phyloP scores from a whole-genome alignment of 176 grass and related monocot species.

The Urochloa ruziziensis region DNA sequence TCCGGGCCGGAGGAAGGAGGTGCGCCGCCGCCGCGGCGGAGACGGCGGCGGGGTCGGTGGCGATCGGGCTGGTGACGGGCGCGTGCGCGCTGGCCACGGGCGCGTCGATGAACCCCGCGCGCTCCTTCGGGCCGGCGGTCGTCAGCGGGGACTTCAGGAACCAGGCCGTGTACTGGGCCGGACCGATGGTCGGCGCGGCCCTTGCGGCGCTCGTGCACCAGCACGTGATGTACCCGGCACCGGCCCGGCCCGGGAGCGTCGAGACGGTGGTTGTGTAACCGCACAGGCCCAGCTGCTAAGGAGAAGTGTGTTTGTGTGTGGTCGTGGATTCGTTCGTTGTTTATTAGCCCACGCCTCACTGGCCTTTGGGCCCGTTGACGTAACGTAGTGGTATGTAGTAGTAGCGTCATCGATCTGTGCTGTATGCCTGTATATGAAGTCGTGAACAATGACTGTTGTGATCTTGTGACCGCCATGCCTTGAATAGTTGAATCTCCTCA shows the following conservation, averaged over 20 bases:
- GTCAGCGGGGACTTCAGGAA: conserved; percentile 46
- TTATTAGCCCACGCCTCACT: not conserved
- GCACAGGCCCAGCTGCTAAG: not conserved
- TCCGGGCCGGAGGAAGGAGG: too few relatives aligned
- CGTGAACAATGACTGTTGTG: not conserved
- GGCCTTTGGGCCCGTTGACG: not conserved
- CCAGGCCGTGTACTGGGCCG: conserved; percentile 49
- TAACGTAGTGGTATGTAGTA: not conserved
- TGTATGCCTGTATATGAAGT: not conserved
- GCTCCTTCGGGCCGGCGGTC: conserved; percentile 55
- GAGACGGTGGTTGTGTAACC: not conserved
- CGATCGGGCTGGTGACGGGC: conserved; percentile 45
- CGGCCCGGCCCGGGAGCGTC: not conserved
- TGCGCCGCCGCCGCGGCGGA: not conserved
- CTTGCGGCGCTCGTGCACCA: conserved; percentile 40
- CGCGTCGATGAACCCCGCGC: conserved; percentile 61
- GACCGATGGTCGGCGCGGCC: conserved; percentile 38
- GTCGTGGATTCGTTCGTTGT: not conserved
- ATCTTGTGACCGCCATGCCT: not conserved
- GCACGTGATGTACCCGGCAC: conserved; percentile 5
- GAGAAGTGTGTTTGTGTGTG: too few relatives aligned
- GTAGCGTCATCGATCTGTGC: not conserved
- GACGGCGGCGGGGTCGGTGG: conserved; percentile 18
- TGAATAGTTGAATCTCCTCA: not conserved
- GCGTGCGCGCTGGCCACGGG: conserved; percentile 25